Conservation (phyloP, 2,329 filamentous ascomycete species). For the Berkeleyomyces basicola region DNA sequence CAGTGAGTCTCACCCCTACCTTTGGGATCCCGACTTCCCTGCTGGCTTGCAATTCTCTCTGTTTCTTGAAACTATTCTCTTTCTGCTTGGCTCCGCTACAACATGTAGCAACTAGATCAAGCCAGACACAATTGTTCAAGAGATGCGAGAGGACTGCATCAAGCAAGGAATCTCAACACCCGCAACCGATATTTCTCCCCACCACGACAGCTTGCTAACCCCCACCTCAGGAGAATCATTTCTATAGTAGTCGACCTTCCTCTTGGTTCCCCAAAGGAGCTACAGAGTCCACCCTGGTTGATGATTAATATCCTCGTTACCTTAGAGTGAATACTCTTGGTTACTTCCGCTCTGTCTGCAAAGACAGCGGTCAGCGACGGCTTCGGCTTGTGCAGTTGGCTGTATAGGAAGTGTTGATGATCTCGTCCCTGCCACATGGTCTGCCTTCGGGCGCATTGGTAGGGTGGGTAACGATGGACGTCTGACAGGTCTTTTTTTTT, state of each 20-base stretch:
- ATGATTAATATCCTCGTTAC: constrained; percentile 78
- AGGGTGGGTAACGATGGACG: constrained; percentile 74
- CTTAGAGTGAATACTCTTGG: constrained; percentile 66
- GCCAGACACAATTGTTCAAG: neutral
- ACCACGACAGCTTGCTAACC: neutral
- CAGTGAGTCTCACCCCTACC: constrained; percentile 28
- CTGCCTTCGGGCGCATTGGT: constrained; percentile 59
- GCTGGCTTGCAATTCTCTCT: constrained; percentile 12
- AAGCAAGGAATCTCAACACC: neutral
- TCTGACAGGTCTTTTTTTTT: constrained; percentile 58
- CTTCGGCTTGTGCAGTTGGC: constrained; percentile 18
- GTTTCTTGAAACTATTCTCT: neutral
- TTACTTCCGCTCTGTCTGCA: constrained; percentile 44
- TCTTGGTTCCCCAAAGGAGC: constrained; percentile 86
- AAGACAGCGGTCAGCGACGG: constrained; percentile 36
- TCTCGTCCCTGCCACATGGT: constrained; percentile 61
- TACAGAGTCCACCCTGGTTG: constrained; percentile 89
- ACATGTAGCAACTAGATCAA: neutral
- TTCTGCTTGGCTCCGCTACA: neutral
- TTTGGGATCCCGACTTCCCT: constrained; percentile 17
- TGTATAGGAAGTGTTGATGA: constrained; percentile 89
- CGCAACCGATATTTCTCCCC: neutral
- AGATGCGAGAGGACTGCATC: neutral
- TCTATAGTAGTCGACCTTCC: constrained; percentile 88
- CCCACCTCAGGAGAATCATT: constrained; percentile 57